Percentiles rank a stretch among this genome's conserved stretches.
phyloP scores from a whole-genome alignment of 2,329 filamentous ascomycete species.

The Paecilomyces sp. region DNA sequence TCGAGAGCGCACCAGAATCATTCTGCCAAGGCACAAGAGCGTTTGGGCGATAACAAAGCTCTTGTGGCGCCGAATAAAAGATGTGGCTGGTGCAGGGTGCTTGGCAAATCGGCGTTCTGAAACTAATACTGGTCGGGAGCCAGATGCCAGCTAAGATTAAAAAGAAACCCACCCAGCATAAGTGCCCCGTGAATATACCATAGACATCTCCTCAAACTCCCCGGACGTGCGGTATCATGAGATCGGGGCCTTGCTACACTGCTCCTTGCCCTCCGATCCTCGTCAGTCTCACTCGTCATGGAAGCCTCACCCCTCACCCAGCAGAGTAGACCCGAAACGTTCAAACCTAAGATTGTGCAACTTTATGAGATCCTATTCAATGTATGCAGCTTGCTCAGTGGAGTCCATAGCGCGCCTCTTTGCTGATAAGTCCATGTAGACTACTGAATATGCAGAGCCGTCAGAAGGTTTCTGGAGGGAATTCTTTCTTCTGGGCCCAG shows the following conservation, averaged over 20 bases:
- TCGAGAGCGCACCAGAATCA: no score
- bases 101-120: not conserved
- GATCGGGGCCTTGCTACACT: constrained; percentile 12
- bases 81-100: not conserved
- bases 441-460: constrained; percentile 60
- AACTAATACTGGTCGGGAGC: not conserved
- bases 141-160: not conserved
- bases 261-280: constrained; percentile 4
- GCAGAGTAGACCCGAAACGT: constrained; percentile 80
- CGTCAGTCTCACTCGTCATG: constrained; percentile 45
- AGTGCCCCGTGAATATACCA: not conserved
- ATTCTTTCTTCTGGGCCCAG: constrained; percentile 84
- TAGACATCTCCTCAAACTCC: not conserved
- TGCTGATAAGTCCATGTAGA: constrained; percentile 37
- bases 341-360: constrained; percentile 88
- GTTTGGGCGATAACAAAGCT: not conserved
- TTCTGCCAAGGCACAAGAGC: no score
- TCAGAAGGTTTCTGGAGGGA: constrained; percentile 93
- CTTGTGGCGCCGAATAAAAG: not conserved
- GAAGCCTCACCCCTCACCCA: constrained; percentile 89
- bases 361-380: constrained; percentile 79
- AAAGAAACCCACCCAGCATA: not conserved
- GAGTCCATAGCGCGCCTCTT: constrained; percentile 2
- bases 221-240: constrained; percentile 9
- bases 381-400: constrained; percentile 27